Conservation (phyloP, 371 early-diverging fungal genomes). For the Amoeboaphelidium protococcarum region DNA sequence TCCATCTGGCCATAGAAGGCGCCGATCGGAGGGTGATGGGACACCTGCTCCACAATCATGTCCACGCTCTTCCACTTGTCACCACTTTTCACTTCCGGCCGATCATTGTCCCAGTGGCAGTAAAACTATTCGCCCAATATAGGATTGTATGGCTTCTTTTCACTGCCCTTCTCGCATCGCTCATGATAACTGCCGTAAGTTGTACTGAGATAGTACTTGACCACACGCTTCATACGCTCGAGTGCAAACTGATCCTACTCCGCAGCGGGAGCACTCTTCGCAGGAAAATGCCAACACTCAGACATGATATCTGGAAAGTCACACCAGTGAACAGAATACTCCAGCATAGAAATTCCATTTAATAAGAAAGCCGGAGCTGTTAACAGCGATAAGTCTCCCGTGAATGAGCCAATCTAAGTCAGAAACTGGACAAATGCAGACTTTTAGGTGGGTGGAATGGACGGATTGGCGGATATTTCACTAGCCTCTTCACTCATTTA, state of each 20-base stretch:
- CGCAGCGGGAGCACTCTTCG: background rate
- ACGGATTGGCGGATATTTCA: too few species aligned
- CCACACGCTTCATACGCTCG: slow-evolving; percentile 38
- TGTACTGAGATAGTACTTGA: slow-evolving; percentile 47
- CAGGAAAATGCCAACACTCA: background rate
- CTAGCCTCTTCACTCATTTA: too few species aligned
- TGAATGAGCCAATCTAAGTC: slow-evolving; percentile 38
- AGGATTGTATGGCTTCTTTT: slow-evolving; percentile 68
- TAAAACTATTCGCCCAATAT: slow-evolving; percentile 51
- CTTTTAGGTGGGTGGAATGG: slow-evolving; percentile 18
- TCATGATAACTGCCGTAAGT: slow-evolving; percentile 38
- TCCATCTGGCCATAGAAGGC: slow-evolving; percentile 33
- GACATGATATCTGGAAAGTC: slow-evolving; percentile 29
- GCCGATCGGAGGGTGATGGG: slow-evolving; percentile 46
- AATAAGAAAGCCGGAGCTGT: slow-evolving; percentile 50
- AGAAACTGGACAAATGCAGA: slow-evolving; percentile 39
- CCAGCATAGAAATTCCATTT: slow-evolving; percentile 39
- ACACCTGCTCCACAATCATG: slow-evolving; percentile 5
- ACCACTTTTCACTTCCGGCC: slow-evolving; percentile 27
- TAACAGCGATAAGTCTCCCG: slow-evolving; percentile 45
- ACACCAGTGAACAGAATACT: slow-evolving; percentile 46
- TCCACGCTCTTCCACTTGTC: slow-evolving; percentile 36
- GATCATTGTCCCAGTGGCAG: slow-evolving; percentile 5
- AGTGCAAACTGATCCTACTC: background rate
- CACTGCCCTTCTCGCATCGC: slow-evolving; percentile 28